phyloP scores from a whole-genome alignment of 1,284 basidiomycete species.

The Puccinia polysora region DNA sequence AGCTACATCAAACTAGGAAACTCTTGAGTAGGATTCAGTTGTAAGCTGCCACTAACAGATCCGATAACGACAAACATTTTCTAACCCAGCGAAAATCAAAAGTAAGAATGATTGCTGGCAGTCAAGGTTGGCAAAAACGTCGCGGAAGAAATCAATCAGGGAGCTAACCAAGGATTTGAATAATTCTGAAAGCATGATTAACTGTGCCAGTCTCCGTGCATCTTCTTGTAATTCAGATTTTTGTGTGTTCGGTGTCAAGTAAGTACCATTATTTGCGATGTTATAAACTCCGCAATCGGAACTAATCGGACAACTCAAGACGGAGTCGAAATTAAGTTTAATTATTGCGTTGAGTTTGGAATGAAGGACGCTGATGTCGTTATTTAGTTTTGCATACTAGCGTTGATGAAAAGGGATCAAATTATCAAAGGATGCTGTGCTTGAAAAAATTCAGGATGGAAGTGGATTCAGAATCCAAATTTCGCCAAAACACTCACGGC shows the following conservation, averaged over 20 bases:
- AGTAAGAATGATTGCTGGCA: neutral
- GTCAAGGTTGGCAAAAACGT: neutral
- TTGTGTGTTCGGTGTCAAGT: constrained; percentile 11
- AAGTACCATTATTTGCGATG: constrained; percentile 30
- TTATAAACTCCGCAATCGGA: constrained; percentile 35
- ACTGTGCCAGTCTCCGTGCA: constrained; percentile 32
- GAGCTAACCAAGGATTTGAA: constrained; percentile 41
- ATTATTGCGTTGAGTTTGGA: constrained; percentile 36
- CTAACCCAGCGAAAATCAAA: constrained; percentile 1
- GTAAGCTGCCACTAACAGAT: constrained; percentile 9
- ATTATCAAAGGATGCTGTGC: neutral
- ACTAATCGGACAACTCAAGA: constrained; percentile 33
- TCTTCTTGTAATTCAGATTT: constrained; percentile 22
- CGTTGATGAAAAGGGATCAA: neutral
- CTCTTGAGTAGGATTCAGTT: neutral
- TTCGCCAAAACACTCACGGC: constrained; percentile 28
- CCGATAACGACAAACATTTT: constrained; percentile 42
- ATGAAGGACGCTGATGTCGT: constrained; percentile 37
- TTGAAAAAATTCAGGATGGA: neutral
- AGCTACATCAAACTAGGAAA: neutral
- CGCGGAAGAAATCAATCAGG: neutral
- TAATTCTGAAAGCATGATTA: constrained; percentile 39
- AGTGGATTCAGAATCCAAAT: neutral
- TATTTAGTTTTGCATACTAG: constrained; percentile 40
- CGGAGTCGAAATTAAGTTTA: constrained; percentile 10